Evolutionary conservation across 2,329 filamentous ascomycete genomes (phyloP).

Genomic region (Pseudogymnoascus sp.): DNA sequence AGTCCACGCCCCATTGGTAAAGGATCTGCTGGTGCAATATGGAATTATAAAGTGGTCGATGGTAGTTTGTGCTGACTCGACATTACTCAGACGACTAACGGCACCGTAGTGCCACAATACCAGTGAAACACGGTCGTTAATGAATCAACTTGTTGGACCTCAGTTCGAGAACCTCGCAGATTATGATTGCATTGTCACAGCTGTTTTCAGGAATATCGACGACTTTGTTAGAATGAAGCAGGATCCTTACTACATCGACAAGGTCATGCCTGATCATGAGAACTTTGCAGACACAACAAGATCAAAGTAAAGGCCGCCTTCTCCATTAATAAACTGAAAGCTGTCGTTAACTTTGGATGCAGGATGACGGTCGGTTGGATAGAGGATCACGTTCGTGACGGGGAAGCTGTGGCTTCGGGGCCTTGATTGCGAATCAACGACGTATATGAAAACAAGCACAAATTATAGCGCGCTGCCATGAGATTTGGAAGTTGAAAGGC

Average conservation of each 20-base stretch:
- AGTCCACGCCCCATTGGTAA: neutral
- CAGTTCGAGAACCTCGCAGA: neutral
- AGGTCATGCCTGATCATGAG: neutral
- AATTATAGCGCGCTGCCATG: neutral
- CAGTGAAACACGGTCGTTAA: neutral
- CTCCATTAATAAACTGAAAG: neutral
- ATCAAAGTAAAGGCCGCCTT: neutral
- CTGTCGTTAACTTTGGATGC: neutral
- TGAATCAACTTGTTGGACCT: neutral
- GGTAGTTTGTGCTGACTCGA: neutral
- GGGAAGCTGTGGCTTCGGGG: neutral
- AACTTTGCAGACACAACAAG: neutral
- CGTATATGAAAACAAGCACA: neutral
- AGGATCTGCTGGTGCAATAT: neutral
- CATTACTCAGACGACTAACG: neutral
- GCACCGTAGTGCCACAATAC: neutral
- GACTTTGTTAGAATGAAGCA: neutral
- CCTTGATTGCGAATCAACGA: neutral
- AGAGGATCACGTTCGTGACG: neutral
- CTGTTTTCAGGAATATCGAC: neutral
- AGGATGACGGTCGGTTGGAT: slow-evolving; percentile 7
- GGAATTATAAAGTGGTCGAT: neutral
- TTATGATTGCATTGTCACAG: neutral
- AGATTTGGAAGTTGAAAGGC: neutral
- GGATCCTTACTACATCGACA: neutral